phyloP scores from a whole-genome alignment of 495 filamentous ascomycete species.

The Aspergillus sparsus region DNA sequence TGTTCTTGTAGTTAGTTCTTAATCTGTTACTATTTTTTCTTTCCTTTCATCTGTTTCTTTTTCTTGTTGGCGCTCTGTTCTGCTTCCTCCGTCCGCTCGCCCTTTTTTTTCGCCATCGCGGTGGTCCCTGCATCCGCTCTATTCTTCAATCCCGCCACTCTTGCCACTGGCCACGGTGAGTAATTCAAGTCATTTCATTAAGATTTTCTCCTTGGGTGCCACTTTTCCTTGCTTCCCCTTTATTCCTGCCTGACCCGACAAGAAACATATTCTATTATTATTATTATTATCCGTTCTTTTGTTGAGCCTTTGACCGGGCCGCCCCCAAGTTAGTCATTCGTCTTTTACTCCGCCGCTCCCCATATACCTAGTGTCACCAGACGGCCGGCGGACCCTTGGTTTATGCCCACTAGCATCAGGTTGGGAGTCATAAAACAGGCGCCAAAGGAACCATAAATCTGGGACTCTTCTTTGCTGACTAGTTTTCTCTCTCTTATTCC shows the following conservation, averaged over 20 bases:
- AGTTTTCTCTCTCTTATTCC: constrained; percentile 21
- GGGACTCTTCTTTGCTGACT: constrained; percentile 25
- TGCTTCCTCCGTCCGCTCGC: constrained; percentile 10
- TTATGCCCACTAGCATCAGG: constrained; percentile 14
- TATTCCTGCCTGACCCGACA: constrained; percentile 17
- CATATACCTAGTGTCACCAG: constrained; percentile 26
- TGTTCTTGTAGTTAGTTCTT: constrained; percentile 12
- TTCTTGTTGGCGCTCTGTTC: constrained; percentile 4
- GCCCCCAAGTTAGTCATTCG: constrained; percentile 26
- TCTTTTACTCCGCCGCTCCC: constrained; percentile 22
- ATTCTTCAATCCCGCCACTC: constrained; percentile 26
- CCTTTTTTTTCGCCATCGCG: constrained; percentile 15
- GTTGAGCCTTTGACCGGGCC: constrained; percentile 13
- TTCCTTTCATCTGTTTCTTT: neutral
- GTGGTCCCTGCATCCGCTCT: constrained; percentile 29
- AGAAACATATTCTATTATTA: constrained; percentile 3
- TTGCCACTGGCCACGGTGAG: constrained; percentile 28
- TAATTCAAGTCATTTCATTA: constrained; percentile 17
- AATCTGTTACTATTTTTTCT: neutral
- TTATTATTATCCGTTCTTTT: neutral
- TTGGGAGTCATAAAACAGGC: constrained; percentile 29
- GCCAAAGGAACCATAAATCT: constrained; percentile 21
- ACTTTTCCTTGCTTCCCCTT: constrained; percentile 13
- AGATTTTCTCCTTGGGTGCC: neutral
- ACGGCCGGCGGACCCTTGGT: constrained; percentile 17